Evolutionary conservation across 2,329 filamentous ascomycete genomes (phyloP), one percentile per base, ranked within the genome.

Genomic region (Fusarium sp.): DNA sequence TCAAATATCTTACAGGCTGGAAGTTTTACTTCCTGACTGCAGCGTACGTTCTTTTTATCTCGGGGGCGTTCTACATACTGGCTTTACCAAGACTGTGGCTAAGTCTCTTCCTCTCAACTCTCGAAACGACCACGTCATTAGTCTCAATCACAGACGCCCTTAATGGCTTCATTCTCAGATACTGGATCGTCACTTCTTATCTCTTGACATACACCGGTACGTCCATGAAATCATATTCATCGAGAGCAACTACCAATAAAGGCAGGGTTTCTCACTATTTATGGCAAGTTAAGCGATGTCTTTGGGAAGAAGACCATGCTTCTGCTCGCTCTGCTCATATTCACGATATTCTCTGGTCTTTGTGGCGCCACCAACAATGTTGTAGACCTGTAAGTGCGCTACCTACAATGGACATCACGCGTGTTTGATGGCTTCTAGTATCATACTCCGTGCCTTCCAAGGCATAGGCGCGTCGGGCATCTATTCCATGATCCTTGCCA

Each of bases 161-260:
- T 3, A 41, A 62, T 23, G 55, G 58, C 14, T 60, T 62, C 16
- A 52, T 62, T 6, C 55, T 62, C n/a, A 46, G 55, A 4, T 55
- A 62, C 18, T 62, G 58, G 58, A 60, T 62, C 11, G 30, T 60
- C 25, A 62, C 58, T 6, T 62, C 58, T 3, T 62, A 62, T 21
- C 25, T 62, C 4, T 31, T 62, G 19, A 62, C 58, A 12, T 62
- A 62, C 7, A 60, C 58, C 0, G 58, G 58, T 62, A 4, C 4
- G 23, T 3, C 1, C 2, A 6, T 12, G 4, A 0, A 1, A 4
- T 11, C 2, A 5, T 8, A 16, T 7, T 1, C 0, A 9, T 3
- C 7, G 0, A 0, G 3, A 16, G 11, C 3, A 12, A 3, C 6
- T 4, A 2, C 10, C 44, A 4, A 61, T 3, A 0, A 4, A 0